Base-by-base conservation (phyloP, 345 rosid species). In the Stellera chamaejasme region DNA sequence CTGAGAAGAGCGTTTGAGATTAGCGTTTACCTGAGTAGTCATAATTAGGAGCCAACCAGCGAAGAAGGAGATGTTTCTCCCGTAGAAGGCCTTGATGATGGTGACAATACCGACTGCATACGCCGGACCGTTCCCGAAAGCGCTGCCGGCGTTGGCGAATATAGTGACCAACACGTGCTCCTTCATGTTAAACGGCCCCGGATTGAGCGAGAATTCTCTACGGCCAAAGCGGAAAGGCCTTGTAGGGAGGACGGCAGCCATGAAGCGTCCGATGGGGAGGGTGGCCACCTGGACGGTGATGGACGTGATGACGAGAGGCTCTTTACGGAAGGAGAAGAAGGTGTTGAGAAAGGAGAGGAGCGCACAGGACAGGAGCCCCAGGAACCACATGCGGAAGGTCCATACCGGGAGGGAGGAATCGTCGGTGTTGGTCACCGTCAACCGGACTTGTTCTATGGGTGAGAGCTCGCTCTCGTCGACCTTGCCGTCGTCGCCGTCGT, bases 71-170 rank as follows among this genome's bases (percentile, higher is more conserved):
- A 76, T 69, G 2, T 45, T 60, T 39, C 66, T 64, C 1, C 47
- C 23, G 39, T 76, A 76, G 58, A 72, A 69, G 12, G 75, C 77
- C 59, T 66, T 66, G 4, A 76, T 69, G 15, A 72, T 66, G 2
- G 58, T 47, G 13, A 76, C 77, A 16, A 76, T 76, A 19, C 68
- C 60, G 48, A 72, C 70, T 0, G 80, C 77, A 55, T 69, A 76
- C 45, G 77, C 80, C 3, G 77, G 54, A 41, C 69, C 66, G 15
- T 11, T 50, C 6, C 74, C 74, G 4, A 69, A 69, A 10, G 73
- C 69, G 25, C 62, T 54, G 15, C 65, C 69, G 10, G 73, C 76
- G 13, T 71, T 75, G 12, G 79, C 79, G 43, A 71, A 71, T 41
- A 75, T 71, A 0, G 75, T 49, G 15, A 75, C 70, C 42, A 75